Evolutionary conservation across 2,329 filamentous ascomycete genomes (phyloP), one percentile per base, ranked within the genome.

Genomic region (Aspergillus sp.): DNA sequence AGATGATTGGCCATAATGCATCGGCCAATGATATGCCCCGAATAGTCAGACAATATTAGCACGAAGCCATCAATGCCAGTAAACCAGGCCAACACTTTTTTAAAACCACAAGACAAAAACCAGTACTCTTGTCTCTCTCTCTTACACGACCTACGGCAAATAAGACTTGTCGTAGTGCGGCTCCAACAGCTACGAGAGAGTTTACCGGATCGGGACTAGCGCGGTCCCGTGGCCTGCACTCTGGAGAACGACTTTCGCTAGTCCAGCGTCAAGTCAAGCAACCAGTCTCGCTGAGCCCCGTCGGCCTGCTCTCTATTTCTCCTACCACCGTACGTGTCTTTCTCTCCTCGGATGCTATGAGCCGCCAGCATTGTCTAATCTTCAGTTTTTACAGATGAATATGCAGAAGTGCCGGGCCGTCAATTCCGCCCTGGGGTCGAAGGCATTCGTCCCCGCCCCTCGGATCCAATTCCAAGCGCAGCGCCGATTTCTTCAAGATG

Each of bases 401-500:
- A 73, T 73, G 70, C 68, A 72, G 57, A 70, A 69, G 64, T 68
- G 64, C 58, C 65, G 66, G 62, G 63, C 65, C 54, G 63, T 66
- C 55, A 65, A 70, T 58, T 63, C 67, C 60, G 64, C 62, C 57
- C 56, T 69, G 47, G 65, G 65, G 55, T 61, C 65, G 46, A 63
- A 62, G 56, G 61, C 62, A 47, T 63, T 67, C 46, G 57, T 55
- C 59, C 59, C 65, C 57, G 52, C 61, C 57, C 60, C 64, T 46
- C 60, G 63, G 47, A 56, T 67, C 40, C 65, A 68, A 59, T 63
- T 65, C 51, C 65, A 68, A 49, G 55, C 65, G 50, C 71, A 73
- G 58, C 68, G 69, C 77, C 67, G 73, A 54, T 69, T 67, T 58
- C 61, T 81, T 53, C 86, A 88, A 66, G 93, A 98, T 75, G 80